Base-by-base conservation (phyloP, 495 filamentous ascomycete species). In the Stereocaulon alpinum region DNA sequence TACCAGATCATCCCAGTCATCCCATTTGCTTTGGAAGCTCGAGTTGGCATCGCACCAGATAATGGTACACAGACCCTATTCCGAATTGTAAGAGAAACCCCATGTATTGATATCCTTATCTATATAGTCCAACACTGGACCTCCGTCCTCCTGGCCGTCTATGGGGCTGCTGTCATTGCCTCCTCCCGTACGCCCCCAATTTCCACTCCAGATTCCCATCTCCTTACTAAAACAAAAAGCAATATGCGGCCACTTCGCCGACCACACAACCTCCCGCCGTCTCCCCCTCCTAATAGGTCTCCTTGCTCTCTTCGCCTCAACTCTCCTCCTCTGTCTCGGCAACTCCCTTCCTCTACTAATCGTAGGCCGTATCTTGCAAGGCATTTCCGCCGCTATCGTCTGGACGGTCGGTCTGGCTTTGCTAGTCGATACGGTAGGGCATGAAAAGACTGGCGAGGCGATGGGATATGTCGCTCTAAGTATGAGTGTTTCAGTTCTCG, bases 91-190 rank as follows among this genome's bases (percentile, higher is more conserved):
- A 2, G n/a, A 29, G 32, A 30, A 9, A n/a, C 15, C 15, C 3
- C 18, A 40, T 9, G 24, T 17, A 63, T 82, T 76, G 63, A 53
- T 58, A 59, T 11, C 10, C 15, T 43, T 32, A 32, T 43, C 56
- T 54, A 32, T 30, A 77, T 10, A 50, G 79, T 79, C 18, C 83
- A 92, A 73, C 76, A 77, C 61, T 93, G 87, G 87, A 81, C 85
- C 1, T 88, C 88, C 1, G 80, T 92, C 45, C 76, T 96, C 0
- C 73, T 96, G 1, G 87, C 88, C 10, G 79, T 87, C 20, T 95
- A 93, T 66, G 88, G 86, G 34, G 87, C 78, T 5, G 80, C 88
- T 11, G 71, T 93, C n/a, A 73, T 92, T 48, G 77, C 79, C 17
- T 76, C 68, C 44, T 79, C 79, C 55, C 82, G 56, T 58, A 50